Evolutionary conservation across 306 rosid species (phyloP).

Genomic region (Begonia peltatifolia): DNA sequence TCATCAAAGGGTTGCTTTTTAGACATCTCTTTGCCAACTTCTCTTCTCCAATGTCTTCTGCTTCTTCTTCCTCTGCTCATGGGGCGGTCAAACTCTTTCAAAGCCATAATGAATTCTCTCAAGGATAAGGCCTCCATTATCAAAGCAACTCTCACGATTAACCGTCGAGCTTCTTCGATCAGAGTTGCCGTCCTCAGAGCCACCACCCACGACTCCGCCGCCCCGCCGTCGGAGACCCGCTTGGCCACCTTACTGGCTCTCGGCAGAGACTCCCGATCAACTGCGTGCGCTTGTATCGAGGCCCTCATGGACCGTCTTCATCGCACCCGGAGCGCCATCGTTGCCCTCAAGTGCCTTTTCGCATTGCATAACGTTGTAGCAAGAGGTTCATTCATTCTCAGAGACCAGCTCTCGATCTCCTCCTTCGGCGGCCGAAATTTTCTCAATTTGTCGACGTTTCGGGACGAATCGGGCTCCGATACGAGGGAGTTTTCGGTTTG

Average conservation of each 20-base stretch:
- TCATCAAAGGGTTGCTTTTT: no score
- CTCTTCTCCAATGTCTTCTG: no score
- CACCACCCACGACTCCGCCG: slow-evolving; percentile 45
- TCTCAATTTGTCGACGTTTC: slow-evolving; percentile 47
- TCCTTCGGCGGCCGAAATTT: slow-evolving; percentile 65
- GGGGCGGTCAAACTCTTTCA: no score
- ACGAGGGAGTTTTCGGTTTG: slow-evolving; percentile 37
- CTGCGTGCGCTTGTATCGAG: slow-evolving; percentile 35
- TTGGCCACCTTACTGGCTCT: slow-evolving; percentile 35
- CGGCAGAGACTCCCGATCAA: slow-evolving; percentile 16
- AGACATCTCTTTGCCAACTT: no score
- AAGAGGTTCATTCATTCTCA: slow-evolving; percentile 35
- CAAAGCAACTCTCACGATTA: slow-evolving; percentile 37
- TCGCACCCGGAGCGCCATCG: slow-evolving; percentile 39
- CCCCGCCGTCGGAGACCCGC: slow-evolving; percentile 31
- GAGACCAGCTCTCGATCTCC: slow-evolving; percentile 33
- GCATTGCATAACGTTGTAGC: slow-evolving; percentile 36
- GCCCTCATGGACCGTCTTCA: slow-evolving; percentile 68
- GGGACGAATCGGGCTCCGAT: slow-evolving; percentile 35
- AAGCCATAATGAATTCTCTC: slow-evolving; percentile 5
- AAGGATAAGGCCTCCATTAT: slow-evolving; percentile 60
- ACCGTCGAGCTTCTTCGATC: slow-evolving; percentile 32
- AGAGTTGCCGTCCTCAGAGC: slow-evolving; percentile 48
- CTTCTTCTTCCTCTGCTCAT: no score
- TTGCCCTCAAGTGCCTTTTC: slow-evolving; percentile 73